phyloP scores from a whole-genome alignment of 108 stramenopile species.

The Ochromonas danica region DNA sequence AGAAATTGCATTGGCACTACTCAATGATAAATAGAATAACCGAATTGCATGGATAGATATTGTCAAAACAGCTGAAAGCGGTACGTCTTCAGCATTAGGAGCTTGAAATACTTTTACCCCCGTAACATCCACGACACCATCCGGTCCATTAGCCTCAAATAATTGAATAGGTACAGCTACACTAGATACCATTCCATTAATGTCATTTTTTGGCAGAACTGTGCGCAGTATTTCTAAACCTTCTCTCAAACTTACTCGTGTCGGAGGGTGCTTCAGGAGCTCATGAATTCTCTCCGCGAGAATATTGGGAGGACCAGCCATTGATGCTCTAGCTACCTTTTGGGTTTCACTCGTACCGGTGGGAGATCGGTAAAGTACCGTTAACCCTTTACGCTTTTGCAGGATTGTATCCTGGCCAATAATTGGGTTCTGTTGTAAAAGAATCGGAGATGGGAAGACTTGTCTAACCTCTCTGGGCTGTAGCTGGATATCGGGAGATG shows the following conservation, averaged over 20 bases:
- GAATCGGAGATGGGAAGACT: conserved; percentile 14
- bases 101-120: conserved; percentile 15
- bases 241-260: conserved; percentile 15
- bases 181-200: conserved; percentile 17
- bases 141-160: conserved; percentile 14
- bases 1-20: conserved; percentile 15
- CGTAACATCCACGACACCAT: conserved; percentile 14
- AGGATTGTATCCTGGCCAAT: conserved; percentile 15
- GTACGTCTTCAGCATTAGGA: conserved; percentile 15
- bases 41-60: conserved; percentile 16
- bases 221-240: conserved; percentile 15
- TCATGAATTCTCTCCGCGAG: conserved; percentile 14
- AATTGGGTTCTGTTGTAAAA: conserved; percentile 17
- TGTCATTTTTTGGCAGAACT: conserved; percentile 16
- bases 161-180: conserved; percentile 16
- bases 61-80: conserved; percentile 15
- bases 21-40: conserved; percentile 17
- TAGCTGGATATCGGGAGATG: conserved; percentile 14
- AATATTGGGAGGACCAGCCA: conserved; percentile 14
- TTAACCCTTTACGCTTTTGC: conserved; percentile 15
- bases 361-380: conserved; percentile 13
- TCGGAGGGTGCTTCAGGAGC: conserved; percentile 12
- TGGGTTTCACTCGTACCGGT: conserved; percentile 13
- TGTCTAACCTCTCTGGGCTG: conserved; percentile 13
- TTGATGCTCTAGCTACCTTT: conserved; percentile 15